Percentiles rank a stretch among this genome's conserved stretches.
Evolutionary conservation across 2,329 filamentous ascomycete species (phyloP).

Genomic region (Penicillium sp.): DNA sequence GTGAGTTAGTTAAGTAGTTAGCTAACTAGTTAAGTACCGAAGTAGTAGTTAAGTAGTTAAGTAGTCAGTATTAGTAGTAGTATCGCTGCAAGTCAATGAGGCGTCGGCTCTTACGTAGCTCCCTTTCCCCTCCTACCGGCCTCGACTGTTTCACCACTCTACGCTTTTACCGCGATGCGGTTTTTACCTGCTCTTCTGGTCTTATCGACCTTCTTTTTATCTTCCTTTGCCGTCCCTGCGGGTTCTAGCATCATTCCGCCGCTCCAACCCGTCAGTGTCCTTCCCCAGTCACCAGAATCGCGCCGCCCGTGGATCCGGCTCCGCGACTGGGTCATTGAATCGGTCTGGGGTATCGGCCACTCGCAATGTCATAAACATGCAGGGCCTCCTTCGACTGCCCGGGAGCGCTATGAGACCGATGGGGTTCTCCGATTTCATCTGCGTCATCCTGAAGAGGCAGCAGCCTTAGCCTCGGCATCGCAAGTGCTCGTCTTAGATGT

Average conservation of each 20-base stretch:
- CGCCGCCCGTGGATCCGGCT: slow-evolving; percentile 38
- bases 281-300: slow-evolving; percentile 28
- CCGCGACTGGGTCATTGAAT: slow-evolving; percentile 42
- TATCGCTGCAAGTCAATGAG: background rate
- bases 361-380: slow-evolving; percentile 24
- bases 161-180: slow-evolving; percentile 17
- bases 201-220: slow-evolving; percentile 16
- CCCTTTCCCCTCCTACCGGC: background rate
- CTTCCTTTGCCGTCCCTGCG: slow-evolving; percentile 33
- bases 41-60: no score
- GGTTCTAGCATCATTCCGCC: slow-evolving; percentile 35
- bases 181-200: slow-evolving; percentile 18
- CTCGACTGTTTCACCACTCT: background rate
- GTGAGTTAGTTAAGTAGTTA: no score
- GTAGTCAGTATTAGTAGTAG: background rate
- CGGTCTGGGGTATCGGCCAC: slow-evolving; percentile 38
- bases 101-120: background rate
- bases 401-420: slow-evolving; percentile 65
- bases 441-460: slow-evolving; percentile 62
- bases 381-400: slow-evolving; percentile 36
- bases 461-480: slow-evolving; percentile 66
- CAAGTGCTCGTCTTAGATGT: slow-evolving; percentile 78
- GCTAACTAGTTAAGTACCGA: no score
- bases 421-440: slow-evolving; percentile 88
- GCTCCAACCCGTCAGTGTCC: slow-evolving; percentile 28